Evolutionary conservation across 768 basidiomycete species (phyloP).

Genomic region (Coprinellus micaceus): DNA sequence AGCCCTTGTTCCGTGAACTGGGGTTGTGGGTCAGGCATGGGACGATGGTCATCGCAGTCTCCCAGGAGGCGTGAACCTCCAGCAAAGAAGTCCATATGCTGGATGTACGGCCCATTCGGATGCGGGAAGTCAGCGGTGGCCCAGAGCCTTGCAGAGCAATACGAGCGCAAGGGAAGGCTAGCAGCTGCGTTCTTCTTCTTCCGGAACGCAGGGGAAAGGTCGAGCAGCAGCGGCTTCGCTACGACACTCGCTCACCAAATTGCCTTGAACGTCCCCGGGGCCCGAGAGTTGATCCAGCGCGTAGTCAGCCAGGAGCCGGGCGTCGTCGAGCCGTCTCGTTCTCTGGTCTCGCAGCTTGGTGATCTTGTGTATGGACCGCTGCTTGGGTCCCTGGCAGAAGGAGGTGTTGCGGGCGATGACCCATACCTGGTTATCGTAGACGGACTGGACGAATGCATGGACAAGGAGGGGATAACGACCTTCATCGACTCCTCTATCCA

Average conservation of each 20-base stretch:
- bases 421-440: not conserved
- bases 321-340: not conserved
- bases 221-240: constrained; percentile 3
- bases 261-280: not conserved
- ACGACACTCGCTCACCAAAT: constrained; percentile 16
- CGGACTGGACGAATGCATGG: not conserved
- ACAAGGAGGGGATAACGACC: not conserved
- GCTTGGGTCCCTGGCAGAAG: too few species aligned
- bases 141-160: constrained; percentile 13
- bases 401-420: not conserved
- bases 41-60: too few species aligned
- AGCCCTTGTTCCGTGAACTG: not conserved
- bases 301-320: constrained; percentile 1
- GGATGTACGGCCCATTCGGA: constrained; percentile 17
- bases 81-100: constrained; percentile 7
- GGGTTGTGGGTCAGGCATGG: not conserved
- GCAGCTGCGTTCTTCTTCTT: constrained; percentile 8
- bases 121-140: constrained; percentile 19
- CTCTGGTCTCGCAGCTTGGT: too few species aligned
- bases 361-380: too few species aligned
- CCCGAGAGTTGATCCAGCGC: not conserved
- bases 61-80: too few species aligned
- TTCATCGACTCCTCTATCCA: not conserved
- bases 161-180: not conserved
- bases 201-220: not conserved